Percentiles rank a stretch among this genome's conserved stretches.
Conservation (phyloP, 2,329 filamentous ascomycete species). For the Penicillium vulpinum region DNA sequence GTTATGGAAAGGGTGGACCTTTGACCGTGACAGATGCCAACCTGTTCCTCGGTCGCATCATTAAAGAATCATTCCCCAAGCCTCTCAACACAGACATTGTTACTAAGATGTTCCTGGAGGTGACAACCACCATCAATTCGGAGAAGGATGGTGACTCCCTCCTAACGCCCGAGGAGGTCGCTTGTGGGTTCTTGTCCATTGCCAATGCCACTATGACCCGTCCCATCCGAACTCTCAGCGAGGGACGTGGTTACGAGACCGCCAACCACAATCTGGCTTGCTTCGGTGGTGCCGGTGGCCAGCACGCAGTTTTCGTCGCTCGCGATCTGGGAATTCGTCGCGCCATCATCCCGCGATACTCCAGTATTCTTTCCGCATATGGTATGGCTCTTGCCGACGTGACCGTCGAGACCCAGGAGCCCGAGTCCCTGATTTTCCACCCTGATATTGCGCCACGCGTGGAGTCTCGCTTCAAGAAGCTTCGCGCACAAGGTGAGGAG, state of each 20-base stretch:
- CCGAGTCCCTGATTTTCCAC: not conserved
- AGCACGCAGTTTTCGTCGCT: slow-evolving; percentile 36
- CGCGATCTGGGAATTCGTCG: not conserved
- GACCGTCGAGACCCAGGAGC: not conserved
- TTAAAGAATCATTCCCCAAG: slow-evolving; percentile 90
- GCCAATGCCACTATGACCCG: slow-evolving; percentile 50
- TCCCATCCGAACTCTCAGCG: slow-evolving; percentile 83
- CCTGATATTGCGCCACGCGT: too few species aligned
- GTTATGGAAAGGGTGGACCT: slow-evolving; percentile 86
- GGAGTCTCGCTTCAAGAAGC: too few species aligned
- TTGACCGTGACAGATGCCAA: slow-evolving; percentile 92
- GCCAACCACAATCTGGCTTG: slow-evolving; percentile 29
- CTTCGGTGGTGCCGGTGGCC: slow-evolving; percentile 38
- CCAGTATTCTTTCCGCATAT: not conserved
- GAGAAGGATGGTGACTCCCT: slow-evolving; percentile 46
- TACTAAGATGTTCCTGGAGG: slow-evolving; percentile 58
- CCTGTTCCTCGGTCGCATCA: slow-evolving; percentile 75
- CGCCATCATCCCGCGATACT: not conserved
- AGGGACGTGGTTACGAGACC: slow-evolving; percentile 74
- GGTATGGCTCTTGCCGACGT: not conserved
- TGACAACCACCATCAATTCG: slow-evolving; percentile 72
- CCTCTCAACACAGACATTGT: slow-evolving; percentile 59
- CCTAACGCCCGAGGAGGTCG: slow-evolving; percentile 58
- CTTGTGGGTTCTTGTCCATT: slow-evolving; percentile 40
- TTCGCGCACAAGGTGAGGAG: too few species aligned